Conservation (phyloP, 2,329 filamentous ascomycete species). For the Alternaria hordeiaustralica region DNA sequence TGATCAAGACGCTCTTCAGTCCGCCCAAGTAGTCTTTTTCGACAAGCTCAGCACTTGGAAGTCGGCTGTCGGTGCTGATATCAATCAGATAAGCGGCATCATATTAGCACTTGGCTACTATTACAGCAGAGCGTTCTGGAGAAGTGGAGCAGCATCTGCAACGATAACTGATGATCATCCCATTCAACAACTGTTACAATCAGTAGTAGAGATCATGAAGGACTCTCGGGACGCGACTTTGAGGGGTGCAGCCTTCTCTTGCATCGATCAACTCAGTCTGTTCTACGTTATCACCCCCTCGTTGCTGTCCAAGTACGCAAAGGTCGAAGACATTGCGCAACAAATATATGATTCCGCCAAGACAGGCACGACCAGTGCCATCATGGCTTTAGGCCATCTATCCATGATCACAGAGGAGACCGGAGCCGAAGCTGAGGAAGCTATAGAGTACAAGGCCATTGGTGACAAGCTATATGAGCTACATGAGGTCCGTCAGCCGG, state of each 20-base stretch:
- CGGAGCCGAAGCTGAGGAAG: slow-evolving; percentile 43
- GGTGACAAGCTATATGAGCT: slow-evolving; percentile 74
- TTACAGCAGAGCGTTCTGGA: slow-evolving; percentile 63
- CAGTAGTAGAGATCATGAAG: slow-evolving; percentile 60
- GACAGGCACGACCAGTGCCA: slow-evolving; percentile 80
- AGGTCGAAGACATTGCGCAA: slow-evolving; percentile 61
- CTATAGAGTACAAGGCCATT: slow-evolving; percentile 59
- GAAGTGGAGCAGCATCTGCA: slow-evolving; percentile 43
- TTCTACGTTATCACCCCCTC: slow-evolving; percentile 61
- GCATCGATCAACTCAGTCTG: slow-evolving; percentile 67
- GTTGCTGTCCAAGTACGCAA: slow-evolving; percentile 40
- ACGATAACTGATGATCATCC: slow-evolving; percentile 40
- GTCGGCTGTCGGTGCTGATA: slow-evolving; percentile 64
- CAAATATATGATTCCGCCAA: slow-evolving; percentile 73
- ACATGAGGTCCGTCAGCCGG: slow-evolving; percentile 83
- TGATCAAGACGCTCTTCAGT: slow-evolving; percentile 50
- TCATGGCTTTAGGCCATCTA: slow-evolving; percentile 79
- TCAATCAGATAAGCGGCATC: slow-evolving; percentile 66
- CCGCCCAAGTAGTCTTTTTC: slow-evolving; percentile 56
- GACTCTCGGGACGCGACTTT: slow-evolving; percentile 62
- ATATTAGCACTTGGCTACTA: slow-evolving; percentile 65
- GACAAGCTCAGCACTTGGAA: slow-evolving; percentile 60
- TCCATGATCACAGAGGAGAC: slow-evolving; percentile 64
- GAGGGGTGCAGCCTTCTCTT: slow-evolving; percentile 63
- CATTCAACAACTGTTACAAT: slow-evolving; percentile 52